Evolutionary conservation across 225 moss, liverwort and hornwort genomes (phyloP).

Genomic region (Neckera pumila): DNA sequence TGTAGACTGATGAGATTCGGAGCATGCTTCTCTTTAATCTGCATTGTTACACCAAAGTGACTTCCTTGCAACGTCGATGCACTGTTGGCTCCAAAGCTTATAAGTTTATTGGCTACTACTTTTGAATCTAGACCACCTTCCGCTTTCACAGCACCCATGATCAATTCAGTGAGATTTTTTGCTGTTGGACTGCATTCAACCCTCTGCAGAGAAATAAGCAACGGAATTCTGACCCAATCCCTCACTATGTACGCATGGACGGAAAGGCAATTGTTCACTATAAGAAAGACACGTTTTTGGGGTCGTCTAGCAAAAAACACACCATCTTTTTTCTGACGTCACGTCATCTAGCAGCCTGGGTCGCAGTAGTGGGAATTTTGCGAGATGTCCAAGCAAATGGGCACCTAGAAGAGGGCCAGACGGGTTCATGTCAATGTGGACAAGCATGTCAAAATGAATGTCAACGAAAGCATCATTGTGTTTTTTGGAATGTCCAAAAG

Average conservation of each 20-base stretch:
- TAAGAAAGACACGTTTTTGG: no score
- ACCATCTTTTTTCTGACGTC: no score
- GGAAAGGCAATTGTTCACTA: no score
- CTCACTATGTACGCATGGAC: accelerated
- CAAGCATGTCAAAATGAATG: no score
- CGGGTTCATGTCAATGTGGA: no score
- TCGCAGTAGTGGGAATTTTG: no score
- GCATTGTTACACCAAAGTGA: accelerated
- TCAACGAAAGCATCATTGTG: no score
- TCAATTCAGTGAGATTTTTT: accelerated
- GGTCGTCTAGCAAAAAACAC: no score
- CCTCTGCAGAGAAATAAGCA: accelerated
- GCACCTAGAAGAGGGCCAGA: no score
- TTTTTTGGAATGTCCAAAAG: no score
- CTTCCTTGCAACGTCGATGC: accelerated
- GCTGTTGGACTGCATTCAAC: accelerated
- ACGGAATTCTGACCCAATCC: not conserved
- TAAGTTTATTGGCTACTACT: accelerated
- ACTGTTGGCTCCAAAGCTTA: not conserved
- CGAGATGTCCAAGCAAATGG: no score
- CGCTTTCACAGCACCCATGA: accelerated
- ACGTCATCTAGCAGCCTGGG: no score
- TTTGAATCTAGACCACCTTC: accelerated
- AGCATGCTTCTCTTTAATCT: not conserved
- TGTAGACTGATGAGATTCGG: not conserved